Evolutionary conservation across 1,284 basidiomycete genomes (phyloP), one percentile per base, ranked within the genome.

Genomic region (Leccinum solheimii): DNA sequence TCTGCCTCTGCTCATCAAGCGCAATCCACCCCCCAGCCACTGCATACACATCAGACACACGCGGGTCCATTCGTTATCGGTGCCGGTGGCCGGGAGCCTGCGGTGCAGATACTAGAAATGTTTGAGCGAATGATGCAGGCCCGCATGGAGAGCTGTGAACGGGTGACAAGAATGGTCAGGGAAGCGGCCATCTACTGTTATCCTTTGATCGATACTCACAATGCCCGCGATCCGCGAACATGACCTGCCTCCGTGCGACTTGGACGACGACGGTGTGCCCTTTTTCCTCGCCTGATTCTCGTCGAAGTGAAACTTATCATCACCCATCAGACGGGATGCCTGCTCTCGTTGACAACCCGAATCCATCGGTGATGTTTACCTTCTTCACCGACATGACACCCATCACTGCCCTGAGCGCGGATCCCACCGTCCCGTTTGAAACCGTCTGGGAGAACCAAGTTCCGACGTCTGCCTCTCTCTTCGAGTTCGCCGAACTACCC

Each of bases 71-170:
- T 72, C 43, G 62, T 72, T 43, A 68, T 75, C 34, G 67, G 69
- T 27, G 66, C 67, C 34, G 69, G 74, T 19, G 67, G 65, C 23
- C 69, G 75, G 21, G 81, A 83, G 64, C 77, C 80, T 30, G 74
- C 77, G 49, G 77, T 86, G 32, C 81, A 81, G 56, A 80, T 91
- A 59, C 77, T 91, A 61, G 82, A 86, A 67, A 82, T 86, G 78
- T 90, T 88, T 69, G 86, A 86, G 60, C 81, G 83, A 65, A 84
- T 91, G 77, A 83, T 90, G 78, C 86, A 89, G 67, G 79, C 84
- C 6, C 81, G 89, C 57, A 85, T 91, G 82, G 87, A 90, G 72
- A 88, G 86, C 69, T 91, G 88, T 72, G 79, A 86, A 64, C 79
- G 87, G 40, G 78, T 88, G 55, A 83, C 83, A 64, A 80, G 80